Base-by-base conservation (phyloP, 2,329 filamentous ascomycete genomes). In the Triangularia verruculosa region DNA sequence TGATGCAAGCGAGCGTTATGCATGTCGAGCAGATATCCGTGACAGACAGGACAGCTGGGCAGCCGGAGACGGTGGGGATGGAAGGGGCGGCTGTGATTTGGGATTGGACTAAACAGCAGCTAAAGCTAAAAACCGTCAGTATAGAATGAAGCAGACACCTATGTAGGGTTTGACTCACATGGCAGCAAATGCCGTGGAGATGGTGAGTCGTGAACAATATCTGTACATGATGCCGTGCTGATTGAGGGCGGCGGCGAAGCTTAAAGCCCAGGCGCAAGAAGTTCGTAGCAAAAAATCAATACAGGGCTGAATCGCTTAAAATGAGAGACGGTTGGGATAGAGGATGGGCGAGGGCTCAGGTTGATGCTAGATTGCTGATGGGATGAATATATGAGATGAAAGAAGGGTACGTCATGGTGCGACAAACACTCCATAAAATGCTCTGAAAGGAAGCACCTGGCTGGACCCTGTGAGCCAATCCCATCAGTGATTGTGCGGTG, bases 11-110 rank as follows among this genome's bases (percentile, higher is more conserved):
- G 13, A 64, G 30, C 0, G 69, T 68, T 32, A 68, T n/a, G 57
- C 69, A 71, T 7, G 69, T 69, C 25, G 15, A 61, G 67, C 69
- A 71, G 52, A 71, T 56, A 20, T 30, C 47, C 5, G 64, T 66
- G 4, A 69, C 68, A 2, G 64, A 69, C 12, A 69, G 59, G n/a
- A 69, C 65, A 27, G 68, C 68, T 1, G 69, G 59, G 55, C 69
- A 71, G 22, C 66, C 66, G 2, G 67, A 69, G 6, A 68, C 67
- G 3, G 55, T 60, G 12, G 39, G 47, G 30, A 63, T 39, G 5
- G 66, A 57, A 28, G 57, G 43, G 0, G 64, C 27, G 1, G 52
- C 52, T 30, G 52, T 28, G 13, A 27, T 20, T 22, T 66, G 63
- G 28, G 52, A 22, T 12, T 61, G 12, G 13, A 52, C 56, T 1